These are phyloP conservation scores for Tylopilus plumbeoviolaceoides DNA, from an alignment of 768 basidiomycete genomes.

Conservation along the genomic window DNA sequence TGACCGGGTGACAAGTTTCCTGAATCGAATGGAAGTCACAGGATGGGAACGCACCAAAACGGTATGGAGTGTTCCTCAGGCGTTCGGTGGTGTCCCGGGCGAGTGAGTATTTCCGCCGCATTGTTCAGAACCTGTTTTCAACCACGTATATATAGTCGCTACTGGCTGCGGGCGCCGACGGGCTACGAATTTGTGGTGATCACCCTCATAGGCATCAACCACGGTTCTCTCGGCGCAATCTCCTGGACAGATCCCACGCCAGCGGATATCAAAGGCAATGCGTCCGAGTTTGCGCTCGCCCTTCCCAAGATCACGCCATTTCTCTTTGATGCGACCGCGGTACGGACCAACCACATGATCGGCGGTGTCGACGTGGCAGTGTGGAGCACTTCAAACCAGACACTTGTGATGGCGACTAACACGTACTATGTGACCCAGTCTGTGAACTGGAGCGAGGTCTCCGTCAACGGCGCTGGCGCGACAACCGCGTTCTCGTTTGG, in stretches of 20 bases:
- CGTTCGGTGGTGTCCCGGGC: conserved; percentile 48
- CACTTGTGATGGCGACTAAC: conserved; percentile 50
- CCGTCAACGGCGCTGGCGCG: conserved; percentile 6
- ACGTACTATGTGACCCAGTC: conserved; percentile 38
- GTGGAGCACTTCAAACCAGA: conserved; percentile 43
- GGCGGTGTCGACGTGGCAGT: conserved; percentile 48
- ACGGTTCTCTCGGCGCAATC: conserved; percentile 54
- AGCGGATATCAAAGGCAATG: conserved; percentile 49
- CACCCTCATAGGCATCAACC: conserved; percentile 64
- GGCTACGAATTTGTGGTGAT: conserved; percentile 66
- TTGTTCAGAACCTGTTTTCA: not conserved
- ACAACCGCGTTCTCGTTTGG: conserved; percentile 14
- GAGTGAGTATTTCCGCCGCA: conserved; percentile 25
- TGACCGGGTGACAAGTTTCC: conserved; percentile 61
- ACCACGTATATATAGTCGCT: conserved; percentile 31
- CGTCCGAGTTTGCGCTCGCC: conserved; percentile 44
- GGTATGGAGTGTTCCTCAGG: conserved; percentile 78
- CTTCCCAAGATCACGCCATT: conserved; percentile 45
- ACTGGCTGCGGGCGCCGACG: conserved; percentile 59
- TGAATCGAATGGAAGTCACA: conserved; percentile 49
- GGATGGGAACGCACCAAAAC: conserved; percentile 67
- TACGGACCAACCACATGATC: conserved; percentile 38
- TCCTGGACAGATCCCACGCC: conserved; percentile 53
- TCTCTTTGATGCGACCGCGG: conserved; percentile 40
- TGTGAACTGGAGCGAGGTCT: conserved; percentile 32